Percentiles rank a stretch among this genome's conserved stretches.
phyloP scores from a whole-genome alignment of 2,329 filamentous ascomycete species.

The Pezicula neosporulosa region DNA sequence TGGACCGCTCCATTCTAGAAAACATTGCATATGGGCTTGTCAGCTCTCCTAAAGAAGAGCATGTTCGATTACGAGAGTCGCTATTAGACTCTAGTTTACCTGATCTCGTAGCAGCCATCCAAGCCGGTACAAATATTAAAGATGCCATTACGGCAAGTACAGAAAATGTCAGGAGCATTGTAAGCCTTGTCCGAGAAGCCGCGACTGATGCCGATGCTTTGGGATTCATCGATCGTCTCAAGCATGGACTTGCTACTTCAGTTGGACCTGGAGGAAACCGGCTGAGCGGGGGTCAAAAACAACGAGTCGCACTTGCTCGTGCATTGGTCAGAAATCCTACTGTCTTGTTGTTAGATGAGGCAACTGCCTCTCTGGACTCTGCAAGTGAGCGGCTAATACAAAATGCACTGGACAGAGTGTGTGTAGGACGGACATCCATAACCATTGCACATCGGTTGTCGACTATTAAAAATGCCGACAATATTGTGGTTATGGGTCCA shows the following conservation, averaged over 20 bases:
- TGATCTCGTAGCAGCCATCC: background rate
- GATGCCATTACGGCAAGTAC: slow-evolving; percentile 55
- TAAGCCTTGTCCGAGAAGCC: slow-evolving; percentile 70
- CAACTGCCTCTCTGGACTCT: slow-evolving; percentile 89
- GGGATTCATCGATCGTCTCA: slow-evolving; percentile 78
- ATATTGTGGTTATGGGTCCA: slow-evolving; percentile 88
- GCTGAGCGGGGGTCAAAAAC: slow-evolving; percentile 92
- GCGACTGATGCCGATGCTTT: slow-evolving; percentile 91
- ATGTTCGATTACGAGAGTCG: background rate
- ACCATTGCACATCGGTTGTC: slow-evolving; percentile 94
- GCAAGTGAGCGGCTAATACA: slow-evolving; percentile 94
- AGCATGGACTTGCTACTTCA: slow-evolving; percentile 87
- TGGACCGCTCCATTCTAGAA: slow-evolving; percentile 81
- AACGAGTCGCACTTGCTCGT: slow-evolving; percentile 90
- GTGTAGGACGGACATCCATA: slow-evolving; percentile 87
- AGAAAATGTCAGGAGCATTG: slow-evolving; percentile 43
- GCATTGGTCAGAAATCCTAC: slow-evolving; percentile 92
- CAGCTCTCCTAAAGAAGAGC: background rate
- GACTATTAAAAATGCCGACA: slow-evolving; percentile 90
- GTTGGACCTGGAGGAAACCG: slow-evolving; percentile 94
- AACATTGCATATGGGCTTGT: slow-evolving; percentile 95
- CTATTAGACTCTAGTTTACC: background rate
- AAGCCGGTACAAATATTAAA: slow-evolving; percentile 69
- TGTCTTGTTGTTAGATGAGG: slow-evolving; percentile 89
- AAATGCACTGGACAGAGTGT: slow-evolving; percentile 81